Evolutionary conservation across 192 early-diverging fungal genomes (phyloP).

Genomic region (Phlyctochytrium arcticum): DNA sequence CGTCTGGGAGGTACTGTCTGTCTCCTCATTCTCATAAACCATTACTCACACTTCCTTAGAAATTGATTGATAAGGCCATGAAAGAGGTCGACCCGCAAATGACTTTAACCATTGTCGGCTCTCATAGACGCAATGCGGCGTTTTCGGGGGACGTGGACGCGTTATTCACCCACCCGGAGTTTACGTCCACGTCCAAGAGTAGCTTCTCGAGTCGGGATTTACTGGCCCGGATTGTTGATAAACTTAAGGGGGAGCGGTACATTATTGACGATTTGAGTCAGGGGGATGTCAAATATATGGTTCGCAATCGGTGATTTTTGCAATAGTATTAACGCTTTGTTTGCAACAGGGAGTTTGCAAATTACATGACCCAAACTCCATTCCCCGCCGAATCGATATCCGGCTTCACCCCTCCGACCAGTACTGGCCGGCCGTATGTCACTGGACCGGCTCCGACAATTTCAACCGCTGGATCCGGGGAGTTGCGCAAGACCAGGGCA

Average conservation of each 20-base stretch:
- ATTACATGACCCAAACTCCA: neutral
- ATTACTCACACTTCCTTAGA: too few relatives aligned
- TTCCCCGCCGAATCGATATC: neutral
- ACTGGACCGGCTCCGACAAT: neutral
- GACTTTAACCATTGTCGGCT: slow-evolving; percentile 34
- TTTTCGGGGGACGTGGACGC: slow-evolving; percentile 45
- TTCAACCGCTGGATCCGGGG: neutral
- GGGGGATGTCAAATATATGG: neutral
- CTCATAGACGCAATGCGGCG: slow-evolving; percentile 33
- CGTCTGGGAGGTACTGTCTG: neutral
- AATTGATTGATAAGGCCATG: neutral
- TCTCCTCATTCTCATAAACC: too few relatives aligned
- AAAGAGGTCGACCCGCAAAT: slow-evolving; percentile 21
- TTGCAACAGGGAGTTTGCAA: neutral
- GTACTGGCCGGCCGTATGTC: neutral
- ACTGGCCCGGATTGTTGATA: neutral
- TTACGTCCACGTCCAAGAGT: neutral
- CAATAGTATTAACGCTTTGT: too few relatives aligned
- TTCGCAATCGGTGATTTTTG: too few relatives aligned
- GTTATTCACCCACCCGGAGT: slow-evolving; percentile 10
- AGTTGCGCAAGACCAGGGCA: neutral
- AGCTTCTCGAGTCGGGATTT: neutral
- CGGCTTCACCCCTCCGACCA: neutral
- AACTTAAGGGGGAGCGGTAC: neutral
- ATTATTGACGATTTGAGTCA: neutral